Base-by-base conservation (phyloP, 2,329 filamentous ascomycete genomes). In the Penicillium sp. region DNA sequence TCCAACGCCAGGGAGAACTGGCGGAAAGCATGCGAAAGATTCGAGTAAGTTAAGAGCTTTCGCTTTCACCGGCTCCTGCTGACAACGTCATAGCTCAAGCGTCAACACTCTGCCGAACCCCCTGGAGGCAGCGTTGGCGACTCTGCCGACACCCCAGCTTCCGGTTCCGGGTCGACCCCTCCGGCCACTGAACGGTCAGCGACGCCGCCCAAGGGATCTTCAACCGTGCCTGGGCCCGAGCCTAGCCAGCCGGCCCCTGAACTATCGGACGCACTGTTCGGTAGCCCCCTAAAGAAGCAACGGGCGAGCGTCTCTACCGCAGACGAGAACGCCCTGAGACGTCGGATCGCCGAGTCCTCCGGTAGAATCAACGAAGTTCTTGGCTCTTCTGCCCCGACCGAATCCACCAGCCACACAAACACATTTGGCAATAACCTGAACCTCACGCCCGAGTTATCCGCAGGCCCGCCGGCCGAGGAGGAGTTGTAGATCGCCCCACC, bases 1-100 rank as follows among this genome's bases (percentile, higher is more conserved):
- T 83, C 43, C 76, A 76, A 60, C 78, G 80, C 56, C 82, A 86
- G 65, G 83, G 82, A 29, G 84, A 87, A 68, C 77, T 87, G 32
- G 82, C 83, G 6, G 85, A 87, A 62, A 85, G 85, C 47, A 80
- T 88, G 52, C 78, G 84, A 56, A 86, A 87, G 71, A 87, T 87
- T 69, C 86, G 85, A 76, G 85, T 86, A 72, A 62, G 78, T n/a
- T 70, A 9, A 22, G 43, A 39, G 5, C 10, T 2, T 3, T 11
- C n/a, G 4, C 24, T 14, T 38, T 16, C 14, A 16, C 43, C 4
- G 5, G 10, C 43, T 18, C 16, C 42, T 46, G 45, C 55, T 70
- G 56, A 59, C 45, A 36, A 50, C 49, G 34, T 24, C 43, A 57
- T 60, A 87, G 85, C 78, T 88, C 53, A 88, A 88, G 77, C 82